Conservation (phyloP, 345 rosid species). For the Carallia brachiata region DNA sequence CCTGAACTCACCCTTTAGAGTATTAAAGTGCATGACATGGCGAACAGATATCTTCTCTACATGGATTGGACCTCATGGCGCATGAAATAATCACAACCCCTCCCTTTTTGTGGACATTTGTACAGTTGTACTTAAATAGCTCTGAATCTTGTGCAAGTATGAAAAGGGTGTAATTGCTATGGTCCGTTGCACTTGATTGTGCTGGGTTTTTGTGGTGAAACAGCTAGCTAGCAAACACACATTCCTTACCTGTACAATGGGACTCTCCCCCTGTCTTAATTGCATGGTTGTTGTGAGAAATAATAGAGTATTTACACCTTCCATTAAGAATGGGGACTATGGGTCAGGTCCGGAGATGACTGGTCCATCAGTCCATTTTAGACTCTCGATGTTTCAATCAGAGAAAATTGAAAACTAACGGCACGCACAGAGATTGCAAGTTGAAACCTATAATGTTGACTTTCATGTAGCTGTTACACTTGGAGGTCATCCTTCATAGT, state of each 20-base stretch:
- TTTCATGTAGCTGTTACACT: not conserved
- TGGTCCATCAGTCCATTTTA: not conserved
- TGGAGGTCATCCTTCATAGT: not conserved
- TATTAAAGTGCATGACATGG: not conserved
- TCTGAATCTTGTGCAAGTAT: not conserved
- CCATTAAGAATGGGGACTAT: conserved; percentile 15
- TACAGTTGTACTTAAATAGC: not conserved
- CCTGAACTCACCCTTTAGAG: no score
- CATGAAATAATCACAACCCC: not conserved
- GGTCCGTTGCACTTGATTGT: not conserved
- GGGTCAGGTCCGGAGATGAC: not conserved
- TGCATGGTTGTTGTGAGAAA: conserved; percentile 22
- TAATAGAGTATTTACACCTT: conserved; percentile 9
- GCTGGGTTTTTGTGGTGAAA: not conserved
- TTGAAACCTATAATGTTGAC: not conserved
- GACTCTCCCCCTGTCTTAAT: conserved; percentile 9
- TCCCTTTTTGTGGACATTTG: not conserved
- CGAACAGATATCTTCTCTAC: not conserved
- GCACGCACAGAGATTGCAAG: not conserved
- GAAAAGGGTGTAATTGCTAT: not conserved
- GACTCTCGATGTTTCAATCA: not conserved
- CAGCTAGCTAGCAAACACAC: not conserved
- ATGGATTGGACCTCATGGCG: not conserved
- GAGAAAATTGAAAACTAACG: not conserved
- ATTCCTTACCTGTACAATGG: not conserved